Evolutionary conservation across 2,329 filamentous ascomycete species (phyloP).

Genomic region (Amauroascus verrucosus): DNA sequence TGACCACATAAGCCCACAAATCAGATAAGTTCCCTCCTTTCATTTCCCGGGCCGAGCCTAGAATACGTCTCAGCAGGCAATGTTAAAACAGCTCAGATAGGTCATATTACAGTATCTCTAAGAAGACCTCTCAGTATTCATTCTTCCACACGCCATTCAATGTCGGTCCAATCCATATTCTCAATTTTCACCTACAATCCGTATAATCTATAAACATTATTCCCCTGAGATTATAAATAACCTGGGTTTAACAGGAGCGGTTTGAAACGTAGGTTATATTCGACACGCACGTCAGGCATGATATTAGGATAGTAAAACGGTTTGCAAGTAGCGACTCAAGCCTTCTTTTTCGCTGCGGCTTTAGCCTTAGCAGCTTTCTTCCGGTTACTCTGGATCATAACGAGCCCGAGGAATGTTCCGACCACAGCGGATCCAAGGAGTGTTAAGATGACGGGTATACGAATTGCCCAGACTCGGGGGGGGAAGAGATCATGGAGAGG

Average conservation of each 20-base stretch:
- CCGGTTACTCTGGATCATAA: conserved; percentile 97
- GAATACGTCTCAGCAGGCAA: too few relatives aligned
- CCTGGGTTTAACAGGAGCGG: neutral
- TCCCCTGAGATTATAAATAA: neutral
- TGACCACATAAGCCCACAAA: too few relatives aligned
- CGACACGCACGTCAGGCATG: neutral
- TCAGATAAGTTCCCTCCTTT: too few relatives aligned
- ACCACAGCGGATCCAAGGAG: conserved; percentile 87
- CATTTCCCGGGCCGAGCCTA: too few relatives aligned
- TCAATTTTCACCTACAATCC: neutral
- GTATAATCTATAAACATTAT: neutral
- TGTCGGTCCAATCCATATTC: neutral
- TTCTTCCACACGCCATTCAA: neutral
- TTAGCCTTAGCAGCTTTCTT: conserved; percentile 95
- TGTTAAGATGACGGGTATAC: conserved; percentile 93
- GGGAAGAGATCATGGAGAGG: conserved; percentile 91
- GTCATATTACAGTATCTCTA: neutral
- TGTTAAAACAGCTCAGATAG: neutral
- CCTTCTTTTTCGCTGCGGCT: conserved; percentile 76
- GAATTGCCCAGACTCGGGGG: conserved; percentile 95
- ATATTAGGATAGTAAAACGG: neutral
- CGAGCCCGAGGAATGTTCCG: conserved; percentile 86
- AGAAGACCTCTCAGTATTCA: neutral
- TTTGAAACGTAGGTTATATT: neutral
- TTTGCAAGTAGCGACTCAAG: conserved; percentile 40